phyloP scores from a whole-genome alignment of 139 green algal species.

The Chlorella sp. region DNA sequence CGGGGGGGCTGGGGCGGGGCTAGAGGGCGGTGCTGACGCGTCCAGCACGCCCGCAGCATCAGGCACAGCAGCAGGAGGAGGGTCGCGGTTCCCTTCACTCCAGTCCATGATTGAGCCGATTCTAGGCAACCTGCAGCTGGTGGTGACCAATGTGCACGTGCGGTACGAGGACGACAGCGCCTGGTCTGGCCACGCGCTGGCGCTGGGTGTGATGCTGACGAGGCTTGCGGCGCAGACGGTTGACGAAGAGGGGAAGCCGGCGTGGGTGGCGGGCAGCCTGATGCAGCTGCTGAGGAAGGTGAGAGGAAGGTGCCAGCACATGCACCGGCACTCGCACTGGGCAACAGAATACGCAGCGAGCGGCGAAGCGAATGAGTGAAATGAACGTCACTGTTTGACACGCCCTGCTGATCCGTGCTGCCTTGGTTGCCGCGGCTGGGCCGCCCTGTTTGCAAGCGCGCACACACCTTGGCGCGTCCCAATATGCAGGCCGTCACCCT shows the following conservation, averaged over 20 bases:
- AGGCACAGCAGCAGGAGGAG: not conserved
- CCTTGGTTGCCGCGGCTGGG: too few species aligned
- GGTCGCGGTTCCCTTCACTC: conserved; percentile 26
- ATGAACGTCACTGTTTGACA: too few species aligned
- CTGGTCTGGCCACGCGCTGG: conserved; percentile 17
- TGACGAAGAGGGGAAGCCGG: conserved; percentile 62
- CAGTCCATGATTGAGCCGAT: conserved; percentile 72
- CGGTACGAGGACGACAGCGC: conserved; percentile 33
- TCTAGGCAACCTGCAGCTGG: conserved; percentile 62
- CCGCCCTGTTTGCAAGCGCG: too few species aligned
- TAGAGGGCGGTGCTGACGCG: too few species aligned
- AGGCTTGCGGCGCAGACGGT: conserved; percentile 79
- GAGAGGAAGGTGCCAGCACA: too few species aligned
- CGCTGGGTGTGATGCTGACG: conserved; percentile 69
- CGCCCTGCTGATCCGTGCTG: too few species aligned
- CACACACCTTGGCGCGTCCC: too few species aligned
- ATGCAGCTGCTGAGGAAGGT: conserved; percentile 82
- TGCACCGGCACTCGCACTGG: too few species aligned
- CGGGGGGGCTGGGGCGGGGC: too few species aligned
- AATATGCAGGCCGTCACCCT: conserved; percentile 47
- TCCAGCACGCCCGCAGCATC: not conserved
- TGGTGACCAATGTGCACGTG: conserved; percentile 93
- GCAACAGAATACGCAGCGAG: too few species aligned
- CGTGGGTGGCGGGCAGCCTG: conserved; percentile 73
- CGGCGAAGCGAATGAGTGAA: too few species aligned